Conservation (phyloP, 2,329 filamentous ascomycete genomes). For the Ceratocystis smalleyi region DNA sequence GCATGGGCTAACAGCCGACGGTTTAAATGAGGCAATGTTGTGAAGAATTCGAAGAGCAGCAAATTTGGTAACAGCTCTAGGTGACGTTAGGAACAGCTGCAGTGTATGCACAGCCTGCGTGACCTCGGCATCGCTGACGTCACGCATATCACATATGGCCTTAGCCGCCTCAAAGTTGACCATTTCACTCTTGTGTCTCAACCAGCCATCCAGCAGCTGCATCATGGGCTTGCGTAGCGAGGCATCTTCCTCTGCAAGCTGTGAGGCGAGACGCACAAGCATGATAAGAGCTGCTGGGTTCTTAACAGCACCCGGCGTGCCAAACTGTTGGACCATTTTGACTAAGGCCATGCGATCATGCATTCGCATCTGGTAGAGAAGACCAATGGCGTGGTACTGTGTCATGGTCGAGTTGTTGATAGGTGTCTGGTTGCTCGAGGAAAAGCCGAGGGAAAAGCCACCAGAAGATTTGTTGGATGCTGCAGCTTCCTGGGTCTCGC, state of each 20-base stretch:
- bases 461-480: conserved; percentile 76
- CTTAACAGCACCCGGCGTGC: conserved; percentile 79
- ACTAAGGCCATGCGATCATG: conserved; percentile 97
- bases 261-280: conserved; percentile 80
- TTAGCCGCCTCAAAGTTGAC: conserved; percentile 99
- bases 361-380: conserved; percentile 93
- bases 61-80: conserved; percentile 91
- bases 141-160: conserved; percentile 87
- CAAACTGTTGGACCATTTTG: conserved; percentile 99
- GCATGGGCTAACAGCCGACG: conserved; percentile 76
- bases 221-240: conserved; percentile 91
- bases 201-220: conserved; percentile 86
- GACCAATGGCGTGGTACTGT: conserved; percentile 94
- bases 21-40: conserved; percentile 93
- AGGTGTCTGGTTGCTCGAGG: conserved; percentile 57
- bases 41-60: conserved; percentile 92
- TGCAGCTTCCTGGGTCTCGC: conserved; percentile 92
- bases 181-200: conserved; percentile 98
- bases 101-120: conserved; percentile 86
- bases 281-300: conserved; percentile 85
- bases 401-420: conserved; percentile 93
- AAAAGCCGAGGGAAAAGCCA: conserved; percentile 83
- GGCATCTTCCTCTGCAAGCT: conserved; percentile 83
- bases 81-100: conserved; percentile 91
- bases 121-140: conserved; percentile 83